Evolutionary conservation across 2,329 filamentous ascomycete species (phyloP), one percentile per base, ranked within the genome.

Genomic region (Neofusicoccum laricinum): DNA sequence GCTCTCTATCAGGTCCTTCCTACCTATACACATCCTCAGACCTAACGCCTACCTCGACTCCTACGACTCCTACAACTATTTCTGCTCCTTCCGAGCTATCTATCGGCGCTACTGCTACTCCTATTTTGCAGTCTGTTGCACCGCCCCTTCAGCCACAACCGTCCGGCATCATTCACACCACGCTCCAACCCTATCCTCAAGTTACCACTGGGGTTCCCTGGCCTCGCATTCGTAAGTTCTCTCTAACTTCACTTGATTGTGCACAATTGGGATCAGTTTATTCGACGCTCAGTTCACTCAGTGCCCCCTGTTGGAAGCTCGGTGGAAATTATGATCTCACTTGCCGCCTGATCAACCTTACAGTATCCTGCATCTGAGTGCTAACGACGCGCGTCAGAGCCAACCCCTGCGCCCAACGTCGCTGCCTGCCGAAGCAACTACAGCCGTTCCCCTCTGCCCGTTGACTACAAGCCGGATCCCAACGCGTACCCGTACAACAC

Each of bases 101-200:
- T 5, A 41, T 43, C n/a, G 38, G 59, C 46, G 45, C 38, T 21
- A 50, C 48, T 30, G 46, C 36, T 19, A 50, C 34, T 34, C 46
- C 59, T 45, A 43, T 51, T 4, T 6, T 63, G 12, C 59, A 63
- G 38, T 63, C 59, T 19, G 53, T 51, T 41, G 40, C 59, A 32
- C 59, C 59, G 17, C 48, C 59, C 12, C 38, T 45, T 15, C 48
- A 41, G n/a, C 59, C 59, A 25, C 46, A 53, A 36, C 48, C 59
- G 38, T n/a, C 59, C 25, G 59, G 59, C 19, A 34, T 43, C 12
- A 32, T 63, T 15, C 38, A 51, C 25, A 63, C 59, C 14, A 36
- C 48, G 21, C 46, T 63, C n/a, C 36, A 63, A 36, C 21, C 12
- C 6, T 63, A 63, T 34, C 59, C 59, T 8, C 59, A 63, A n/a